Conservation (phyloP, 495 filamentous ascomycete genomes). For the Trypethelium eluteriae region DNA sequence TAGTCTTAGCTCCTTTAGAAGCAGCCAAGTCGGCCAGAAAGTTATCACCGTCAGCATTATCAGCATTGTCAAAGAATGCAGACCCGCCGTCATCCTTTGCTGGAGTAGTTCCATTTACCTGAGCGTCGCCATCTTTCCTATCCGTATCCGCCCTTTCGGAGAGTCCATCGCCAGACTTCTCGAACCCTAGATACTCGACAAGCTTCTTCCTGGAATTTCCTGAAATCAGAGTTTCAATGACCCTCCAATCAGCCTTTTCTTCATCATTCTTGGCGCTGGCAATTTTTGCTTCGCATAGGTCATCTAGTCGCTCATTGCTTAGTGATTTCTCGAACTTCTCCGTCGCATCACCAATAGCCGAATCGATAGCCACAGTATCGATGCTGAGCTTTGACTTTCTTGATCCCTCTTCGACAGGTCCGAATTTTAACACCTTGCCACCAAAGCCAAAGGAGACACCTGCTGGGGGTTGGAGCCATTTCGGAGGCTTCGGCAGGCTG, state of each 20-base stretch:
- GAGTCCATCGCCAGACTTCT: conserved; percentile 41
- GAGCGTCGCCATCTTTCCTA: conserved; percentile 35
- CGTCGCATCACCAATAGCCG: conserved; percentile 71
- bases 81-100: conserved; percentile 44
- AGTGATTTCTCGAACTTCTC: conserved; percentile 80
- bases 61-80: conserved; percentile 70
- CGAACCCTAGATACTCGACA: conserved; percentile 81
- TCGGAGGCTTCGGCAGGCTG: conserved; percentile 75
- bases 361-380: conserved; percentile 79
- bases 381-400: conserved; percentile 73
- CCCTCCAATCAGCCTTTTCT: conserved; percentile 91
- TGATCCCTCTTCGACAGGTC: conserved; percentile 46
- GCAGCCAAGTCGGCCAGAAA: conserved; percentile 72
- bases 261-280: conserved; percentile 67
- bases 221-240: conserved; percentile 80
- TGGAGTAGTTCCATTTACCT: conserved; percentile 40
- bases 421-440: conserved; percentile 79
- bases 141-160: conserved; percentile 26
- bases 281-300: conserved; percentile 75
- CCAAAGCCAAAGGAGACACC: conserved; percentile 94
- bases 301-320: conserved; percentile 64
- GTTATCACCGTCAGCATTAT: conserved; percentile 58
- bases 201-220: conserved; percentile 72
- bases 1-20: conserved; percentile 70
- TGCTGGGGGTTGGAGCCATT: conserved; percentile 79